These are phyloP conservation scores for Prunus davidiana DNA, from an alignment of 306 rosid genomes.

Conservation along the genomic window DNA sequence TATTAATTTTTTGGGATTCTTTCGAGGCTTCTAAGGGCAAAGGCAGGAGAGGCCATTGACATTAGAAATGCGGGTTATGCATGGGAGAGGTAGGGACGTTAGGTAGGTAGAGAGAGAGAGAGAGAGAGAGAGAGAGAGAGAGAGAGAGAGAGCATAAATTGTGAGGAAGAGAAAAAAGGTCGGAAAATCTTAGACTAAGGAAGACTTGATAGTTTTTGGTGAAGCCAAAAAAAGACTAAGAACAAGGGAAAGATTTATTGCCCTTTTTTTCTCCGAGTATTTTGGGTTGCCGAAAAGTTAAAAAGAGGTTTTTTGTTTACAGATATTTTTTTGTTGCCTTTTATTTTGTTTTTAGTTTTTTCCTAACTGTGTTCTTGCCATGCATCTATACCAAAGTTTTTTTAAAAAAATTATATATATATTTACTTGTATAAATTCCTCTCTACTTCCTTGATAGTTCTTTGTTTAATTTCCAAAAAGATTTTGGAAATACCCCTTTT, in stretches of 20 bases:
- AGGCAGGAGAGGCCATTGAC: background rate
- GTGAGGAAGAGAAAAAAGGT: slow-evolving; percentile 31
- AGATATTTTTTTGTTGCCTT: background rate
- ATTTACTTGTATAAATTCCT: too few species aligned
- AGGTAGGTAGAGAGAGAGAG: background rate
- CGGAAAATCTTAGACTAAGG: slow-evolving; percentile 4
- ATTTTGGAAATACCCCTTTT: too few species aligned
- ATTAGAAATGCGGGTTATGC: slow-evolving; percentile 8
- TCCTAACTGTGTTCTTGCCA: background rate
- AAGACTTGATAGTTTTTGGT: background rate
- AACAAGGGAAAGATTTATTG: background rate
- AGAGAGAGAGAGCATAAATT: background rate
- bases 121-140: background rate
- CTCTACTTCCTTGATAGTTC: too few species aligned
- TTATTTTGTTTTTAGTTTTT: background rate
- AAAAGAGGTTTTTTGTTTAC: background rate
- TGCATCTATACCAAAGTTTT: background rate
- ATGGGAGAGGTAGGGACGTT: background rate
- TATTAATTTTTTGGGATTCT: background rate
- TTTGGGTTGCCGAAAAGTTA: slow-evolving; percentile 1
- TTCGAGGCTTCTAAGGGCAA: background rate
- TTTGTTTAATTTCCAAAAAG: too few species aligned
- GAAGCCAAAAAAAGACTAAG: background rate
- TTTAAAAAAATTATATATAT: too few species aligned
- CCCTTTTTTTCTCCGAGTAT: background rate